Percentiles rank a stretch among this genome's conserved stretches.
These are phyloP conservation scores for Hypoxylon fragiforme DNA, from an alignment of 495 filamentous ascomycete species.

Conservation along the genomic window DNA sequence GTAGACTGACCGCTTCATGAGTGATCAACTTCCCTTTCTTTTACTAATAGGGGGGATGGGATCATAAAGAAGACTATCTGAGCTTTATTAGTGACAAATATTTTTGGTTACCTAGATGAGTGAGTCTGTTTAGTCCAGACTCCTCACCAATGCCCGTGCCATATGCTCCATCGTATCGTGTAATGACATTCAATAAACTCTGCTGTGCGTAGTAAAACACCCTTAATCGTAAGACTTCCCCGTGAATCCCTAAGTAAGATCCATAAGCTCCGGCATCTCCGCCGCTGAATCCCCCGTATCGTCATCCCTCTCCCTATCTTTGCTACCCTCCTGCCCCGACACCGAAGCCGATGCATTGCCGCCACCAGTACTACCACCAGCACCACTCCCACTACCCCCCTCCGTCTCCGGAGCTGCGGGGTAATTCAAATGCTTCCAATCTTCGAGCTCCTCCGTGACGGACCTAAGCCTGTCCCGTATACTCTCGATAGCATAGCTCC, in stretches of 20 bases:
- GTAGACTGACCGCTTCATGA: too few species aligned
- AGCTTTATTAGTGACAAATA: neutral
- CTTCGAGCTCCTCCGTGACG: conserved; percentile 93
- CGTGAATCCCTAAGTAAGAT: neutral
- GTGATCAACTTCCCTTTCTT: neutral
- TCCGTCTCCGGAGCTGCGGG: conserved; percentile 44
- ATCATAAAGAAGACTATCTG: neutral
- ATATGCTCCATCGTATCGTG: neutral
- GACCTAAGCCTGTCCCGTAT: conserved; percentile 85
- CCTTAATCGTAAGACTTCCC: neutral
- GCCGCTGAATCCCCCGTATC: conserved; percentile 36
- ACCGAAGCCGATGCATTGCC: neutral
- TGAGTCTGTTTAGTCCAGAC: neutral
- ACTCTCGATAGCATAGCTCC: conserved; percentile 93
- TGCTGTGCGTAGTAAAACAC: neutral
- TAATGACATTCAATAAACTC: neutral
- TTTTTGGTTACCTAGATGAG: neutral
- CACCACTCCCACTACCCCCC: neutral
- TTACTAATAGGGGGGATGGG: neutral
- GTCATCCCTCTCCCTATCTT: conserved; percentile 35
- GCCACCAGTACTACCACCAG: neutral
- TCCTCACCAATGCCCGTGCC: neutral
- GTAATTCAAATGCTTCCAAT: conserved; percentile 81
- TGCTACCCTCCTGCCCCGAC: conserved; percentile 14
- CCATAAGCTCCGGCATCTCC: conserved; percentile 19